Base-by-base conservation (phyloP, 108 stramenopile species). In the Cyclotella atomus region DNA sequence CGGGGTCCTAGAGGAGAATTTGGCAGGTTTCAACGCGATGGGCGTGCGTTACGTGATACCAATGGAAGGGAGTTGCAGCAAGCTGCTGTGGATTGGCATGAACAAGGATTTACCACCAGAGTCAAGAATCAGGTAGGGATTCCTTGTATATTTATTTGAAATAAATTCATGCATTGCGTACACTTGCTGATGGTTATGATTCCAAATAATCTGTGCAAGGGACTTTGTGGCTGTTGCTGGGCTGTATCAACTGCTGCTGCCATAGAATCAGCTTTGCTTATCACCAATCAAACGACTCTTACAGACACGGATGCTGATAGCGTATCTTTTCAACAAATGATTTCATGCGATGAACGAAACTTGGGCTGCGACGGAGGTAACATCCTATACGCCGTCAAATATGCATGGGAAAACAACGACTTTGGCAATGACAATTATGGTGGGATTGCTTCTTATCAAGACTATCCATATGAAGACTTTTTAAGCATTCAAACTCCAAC, bases 171-270 rank as follows among this genome's bases (percentile, higher is more conserved):
- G n/a, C n/a, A n/a, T n/a, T n/a, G n/a, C n/a, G n/a, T n/a, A n/a
- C n/a, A n/a, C n/a, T n/a, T n/a, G n/a, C n/a, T n/a, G n/a, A n/a
- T n/a, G n/a, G n/a, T n/a, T n/a, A n/a, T n/a, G n/a, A n/a, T n/a
- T n/a, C n/a, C n/a, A n/a, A n/a, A n/a, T n/a, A n/a, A n/a, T n/a
- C n/a, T n/a, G n/a, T n/a, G n/a, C n/a, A n/a, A 52, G 32, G 91
- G 88, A 6, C 73, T 85, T 32, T 94, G 93, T 77, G 93, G 89
- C n/a, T 90, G 86, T 33, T 98, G 96, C 84, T 98, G 97, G 96
- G 92, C 97, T 5, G 92, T 97, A 57, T 88, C 93, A 17, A 79
- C 90, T 19, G 91, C 91, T 4, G 97, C 93, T 0, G 82, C 91
- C 9, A 68, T 97, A 56, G 98, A 98, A 84, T 90, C 92, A 9